Conservation (phyloP, 1,284 basidiomycete genomes). For the Irpex lacteus region DNA sequence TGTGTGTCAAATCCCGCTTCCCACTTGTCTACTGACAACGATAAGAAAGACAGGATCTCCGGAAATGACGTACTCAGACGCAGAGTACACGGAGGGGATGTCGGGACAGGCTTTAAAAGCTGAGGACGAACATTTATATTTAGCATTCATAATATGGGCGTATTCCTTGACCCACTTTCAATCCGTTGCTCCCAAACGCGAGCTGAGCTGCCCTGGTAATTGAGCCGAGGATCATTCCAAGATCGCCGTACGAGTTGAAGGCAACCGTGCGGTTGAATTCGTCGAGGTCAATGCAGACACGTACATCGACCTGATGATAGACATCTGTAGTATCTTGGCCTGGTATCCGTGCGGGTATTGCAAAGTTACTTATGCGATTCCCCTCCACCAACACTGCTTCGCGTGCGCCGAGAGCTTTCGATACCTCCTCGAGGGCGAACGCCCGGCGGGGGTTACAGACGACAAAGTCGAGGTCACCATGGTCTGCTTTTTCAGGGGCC, state of each 20-base stretch:
- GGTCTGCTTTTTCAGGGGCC: conserved; percentile 58
- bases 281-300: conserved; percentile 47
- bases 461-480: conserved; percentile 67
- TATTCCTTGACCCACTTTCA: conserved; percentile 46
- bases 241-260: conserved; percentile 63
- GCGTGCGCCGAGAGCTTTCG: conserved; percentile 44
- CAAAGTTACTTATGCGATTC: conserved; percentile 61
- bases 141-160: neutral
- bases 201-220: conserved; percentile 51
- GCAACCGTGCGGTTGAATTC: conserved; percentile 50
- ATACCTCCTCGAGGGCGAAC: conserved; percentile 40
- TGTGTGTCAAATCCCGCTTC: conserved; percentile 50
- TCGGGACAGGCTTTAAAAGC: conserved; percentile 23
- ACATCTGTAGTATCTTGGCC: conserved; percentile 23
- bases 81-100: conserved; percentile 27
- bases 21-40: conserved; percentile 50
- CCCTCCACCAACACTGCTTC: conserved; percentile 46
- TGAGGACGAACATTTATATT: conserved; percentile 1
- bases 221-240: conserved; percentile 63
- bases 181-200: conserved; percentile 46
- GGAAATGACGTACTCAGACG: conserved; percentile 36
- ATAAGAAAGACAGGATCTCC: conserved; percentile 53
- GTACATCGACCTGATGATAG: conserved; percentile 58
- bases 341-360: conserved; percentile 39
- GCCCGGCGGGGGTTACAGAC: conserved; percentile 40